phyloP scores from a whole-genome alignment of 176 grass and related monocot species.

The Canna indica region DNA sequence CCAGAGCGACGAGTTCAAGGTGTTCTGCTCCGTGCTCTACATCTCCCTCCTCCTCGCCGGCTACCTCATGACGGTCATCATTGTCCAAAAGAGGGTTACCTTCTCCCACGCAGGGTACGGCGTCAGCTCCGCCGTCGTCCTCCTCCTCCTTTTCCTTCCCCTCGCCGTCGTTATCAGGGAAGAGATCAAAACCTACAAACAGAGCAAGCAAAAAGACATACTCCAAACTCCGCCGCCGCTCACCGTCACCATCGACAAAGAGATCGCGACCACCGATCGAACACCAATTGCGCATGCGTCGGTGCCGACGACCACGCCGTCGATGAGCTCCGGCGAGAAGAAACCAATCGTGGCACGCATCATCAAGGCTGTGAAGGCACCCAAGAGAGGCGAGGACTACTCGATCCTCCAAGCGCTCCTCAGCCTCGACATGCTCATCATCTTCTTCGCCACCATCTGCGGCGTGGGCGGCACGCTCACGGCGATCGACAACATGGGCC shows the following conservation, averaged over 20 bases:
- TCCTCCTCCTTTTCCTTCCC: slow-evolving; percentile 50
- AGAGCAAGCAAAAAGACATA: slow-evolving; percentile 7
- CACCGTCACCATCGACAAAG: neutral
- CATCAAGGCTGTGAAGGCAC: slow-evolving; percentile 36
- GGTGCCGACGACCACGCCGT: too few relatives aligned
- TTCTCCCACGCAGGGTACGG: slow-evolving; percentile 43
- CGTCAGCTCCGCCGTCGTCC: slow-evolving; percentile 28
- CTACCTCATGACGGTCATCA: slow-evolving; percentile 52
- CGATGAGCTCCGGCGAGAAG: neutral
- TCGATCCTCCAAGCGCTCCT: slow-evolving; percentile 66
- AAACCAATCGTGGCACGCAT: neutral
- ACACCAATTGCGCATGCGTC: neutral
- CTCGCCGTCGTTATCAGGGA: slow-evolving; percentile 52
- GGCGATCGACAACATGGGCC: slow-evolving; percentile 72
- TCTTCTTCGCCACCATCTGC: slow-evolving; percentile 65
- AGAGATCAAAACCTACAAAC: slow-evolving; percentile 36
- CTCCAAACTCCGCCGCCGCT: neutral
- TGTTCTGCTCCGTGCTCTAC: slow-evolving; percentile 72
- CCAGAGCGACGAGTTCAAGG: slow-evolving; percentile 19
- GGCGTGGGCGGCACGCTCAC: slow-evolving; percentile 69
- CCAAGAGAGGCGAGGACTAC: slow-evolving; percentile 52
- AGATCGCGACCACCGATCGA: neutral
- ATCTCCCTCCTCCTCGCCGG: slow-evolving; percentile 50
- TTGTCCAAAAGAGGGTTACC: slow-evolving; percentile 35
- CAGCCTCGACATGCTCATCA: slow-evolving; percentile 68